phyloP scores from a whole-genome alignment of 257 asterid genomes.

The Salvia rosmarinus region DNA sequence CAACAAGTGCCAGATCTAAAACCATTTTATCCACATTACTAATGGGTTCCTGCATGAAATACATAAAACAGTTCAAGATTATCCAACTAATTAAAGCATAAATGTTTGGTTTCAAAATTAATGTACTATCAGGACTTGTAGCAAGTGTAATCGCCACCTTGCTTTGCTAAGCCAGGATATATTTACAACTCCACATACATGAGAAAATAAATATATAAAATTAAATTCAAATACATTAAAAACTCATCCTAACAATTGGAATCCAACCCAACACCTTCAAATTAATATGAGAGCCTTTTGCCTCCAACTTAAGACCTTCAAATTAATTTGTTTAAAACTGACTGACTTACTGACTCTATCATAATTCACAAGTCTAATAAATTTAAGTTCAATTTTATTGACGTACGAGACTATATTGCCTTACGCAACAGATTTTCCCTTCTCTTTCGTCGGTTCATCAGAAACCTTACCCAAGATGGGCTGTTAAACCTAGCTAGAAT shows the following conservation, averaged over 20 bases:
- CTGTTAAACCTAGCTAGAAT: neutral
- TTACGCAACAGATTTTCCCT: neutral
- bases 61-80: slow-evolving; percentile 10
- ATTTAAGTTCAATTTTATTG: neutral
- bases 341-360: neutral
- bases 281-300: neutral
- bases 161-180: neutral
- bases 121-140: neutral
- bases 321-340: neutral
- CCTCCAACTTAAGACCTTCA: neutral
- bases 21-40: slow-evolving; percentile 53
- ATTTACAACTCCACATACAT: neutral
- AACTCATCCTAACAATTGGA: neutral
- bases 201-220: neutral
- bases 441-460: neutral
- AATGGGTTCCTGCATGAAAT: slow-evolving; percentile 58
- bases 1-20: slow-evolving; percentile 59
- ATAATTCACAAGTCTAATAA: neutral
- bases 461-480: neutral
- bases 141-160: slow-evolving; percentile 3
- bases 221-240: neutral
- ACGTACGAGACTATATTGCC: neutral
- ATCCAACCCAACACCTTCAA: neutral
- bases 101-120: neutral
- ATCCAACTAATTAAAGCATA: neutral